phyloP scores from a whole-genome alignment of 345 rosid species.

The Pistacia integerrima region DNA sequence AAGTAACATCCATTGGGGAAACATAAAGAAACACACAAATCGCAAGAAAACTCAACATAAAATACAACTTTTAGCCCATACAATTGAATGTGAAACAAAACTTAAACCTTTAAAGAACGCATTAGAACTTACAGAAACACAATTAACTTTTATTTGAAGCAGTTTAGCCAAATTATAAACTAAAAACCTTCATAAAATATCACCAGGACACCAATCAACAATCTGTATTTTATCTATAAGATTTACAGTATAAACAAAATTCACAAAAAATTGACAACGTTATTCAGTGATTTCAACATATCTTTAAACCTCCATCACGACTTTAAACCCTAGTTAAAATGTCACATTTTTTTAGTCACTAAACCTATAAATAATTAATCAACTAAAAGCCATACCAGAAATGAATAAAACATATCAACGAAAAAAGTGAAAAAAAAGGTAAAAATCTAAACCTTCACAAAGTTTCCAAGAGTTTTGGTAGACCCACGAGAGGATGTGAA shows the following conservation, averaged over 20 bases:
- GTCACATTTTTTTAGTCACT: no score
- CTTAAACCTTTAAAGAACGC: no score
- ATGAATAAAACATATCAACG: background rate
- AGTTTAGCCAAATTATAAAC: background rate
- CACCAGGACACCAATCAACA: background rate
- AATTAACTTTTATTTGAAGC: no score
- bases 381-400: background rate
- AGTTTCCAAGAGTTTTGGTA: constrained; percentile 81
- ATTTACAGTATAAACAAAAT: no score
- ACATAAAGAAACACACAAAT: no score
- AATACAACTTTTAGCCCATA: no score
- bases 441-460: constrained; percentile 59
- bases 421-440: background rate
- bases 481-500: constrained; percentile 85
- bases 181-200: background rate
- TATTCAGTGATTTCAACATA: background rate
- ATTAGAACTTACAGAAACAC: no score
- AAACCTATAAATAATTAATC: background rate
- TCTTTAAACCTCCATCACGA: background rate
- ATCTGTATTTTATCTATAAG: background rate
- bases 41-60: no score
- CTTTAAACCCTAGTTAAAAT: background rate
- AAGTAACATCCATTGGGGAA: no score
- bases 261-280: background rate
- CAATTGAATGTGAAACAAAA: no score